These are phyloP conservation scores for Mortierella sp. DNA, from an alignment of 371 early-diverging fungal genomes.

Conservation along the genomic window DNA sequence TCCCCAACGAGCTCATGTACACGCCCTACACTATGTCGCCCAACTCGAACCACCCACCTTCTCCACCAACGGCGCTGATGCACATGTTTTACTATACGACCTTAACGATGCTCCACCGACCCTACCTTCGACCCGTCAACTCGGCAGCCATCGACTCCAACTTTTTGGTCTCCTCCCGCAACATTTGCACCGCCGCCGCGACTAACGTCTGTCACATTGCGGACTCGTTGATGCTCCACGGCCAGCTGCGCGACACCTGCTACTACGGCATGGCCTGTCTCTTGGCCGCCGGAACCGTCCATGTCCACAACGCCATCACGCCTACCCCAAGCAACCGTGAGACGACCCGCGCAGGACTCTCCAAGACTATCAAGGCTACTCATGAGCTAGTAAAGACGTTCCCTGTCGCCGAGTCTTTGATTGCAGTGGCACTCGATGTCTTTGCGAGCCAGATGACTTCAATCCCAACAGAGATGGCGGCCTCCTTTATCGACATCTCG, in stretches of 20 bases:
- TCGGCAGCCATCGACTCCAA: constrained; percentile 55
- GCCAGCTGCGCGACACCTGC: constrained; percentile 56
- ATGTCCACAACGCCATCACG: constrained; percentile 55
- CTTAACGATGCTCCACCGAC: constrained; percentile 55
- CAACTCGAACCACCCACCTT: constrained; percentile 57
- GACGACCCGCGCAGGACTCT: constrained; percentile 54
- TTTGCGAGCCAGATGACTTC: constrained; percentile 55
- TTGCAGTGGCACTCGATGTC: constrained; percentile 54
- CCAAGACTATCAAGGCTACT: constrained; percentile 57
- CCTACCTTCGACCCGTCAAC: constrained; percentile 56
- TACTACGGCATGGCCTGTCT: constrained; percentile 59
- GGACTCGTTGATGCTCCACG: constrained; percentile 55
- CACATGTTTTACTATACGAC: constrained; percentile 58
- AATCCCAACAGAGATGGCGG: constrained; percentile 56
- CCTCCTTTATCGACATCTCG: constrained; percentile 54
- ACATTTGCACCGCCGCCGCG: constrained; percentile 56
- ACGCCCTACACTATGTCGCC: constrained; percentile 58
- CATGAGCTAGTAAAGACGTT: constrained; percentile 58
- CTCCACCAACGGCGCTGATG: constrained; percentile 55
- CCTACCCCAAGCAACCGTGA: constrained; percentile 55
- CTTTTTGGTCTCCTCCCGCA: constrained; percentile 55
- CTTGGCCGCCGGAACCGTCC: constrained; percentile 54
- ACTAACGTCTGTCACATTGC: constrained; percentile 58
- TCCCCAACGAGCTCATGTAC: constrained; percentile 59
- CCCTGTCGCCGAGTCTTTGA: constrained; percentile 55